Evolutionary conservation across 177 flowering plant genomes (phyloP).

Genomic region (Telopea speciosissima): DNA sequence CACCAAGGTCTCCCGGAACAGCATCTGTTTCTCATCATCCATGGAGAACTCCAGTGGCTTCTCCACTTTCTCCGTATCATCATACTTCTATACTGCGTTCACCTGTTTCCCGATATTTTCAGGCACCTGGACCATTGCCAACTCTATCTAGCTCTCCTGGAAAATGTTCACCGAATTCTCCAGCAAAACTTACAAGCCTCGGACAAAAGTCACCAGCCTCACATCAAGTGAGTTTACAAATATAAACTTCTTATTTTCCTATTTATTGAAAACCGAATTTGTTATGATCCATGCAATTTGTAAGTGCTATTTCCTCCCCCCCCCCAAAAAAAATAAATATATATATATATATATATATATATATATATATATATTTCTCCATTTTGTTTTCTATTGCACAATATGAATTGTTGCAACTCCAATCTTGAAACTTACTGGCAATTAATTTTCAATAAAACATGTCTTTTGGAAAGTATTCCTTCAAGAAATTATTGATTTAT

Average conservation of each 20-base stretch:
- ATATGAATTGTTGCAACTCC: background rate
- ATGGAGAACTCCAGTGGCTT: slow-evolving; percentile 23
- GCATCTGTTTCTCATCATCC: slow-evolving; percentile 15
- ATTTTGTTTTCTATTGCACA: background rate
- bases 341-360: too few relatives aligned
- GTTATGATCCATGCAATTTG: background rate
- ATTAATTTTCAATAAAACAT: too few relatives aligned
- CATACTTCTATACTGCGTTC: slow-evolving; percentile 30
- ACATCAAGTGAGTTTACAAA: slow-evolving; percentile 19
- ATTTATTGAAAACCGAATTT: background rate
- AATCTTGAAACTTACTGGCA: too few relatives aligned
- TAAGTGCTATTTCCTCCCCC: too few relatives aligned
- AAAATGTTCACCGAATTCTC: slow-evolving; percentile 20
- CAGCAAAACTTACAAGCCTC: slow-evolving; percentile 9
- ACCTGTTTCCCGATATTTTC: slow-evolving; percentile 32
- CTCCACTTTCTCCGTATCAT: slow-evolving; percentile 30
- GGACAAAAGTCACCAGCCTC: slow-evolving; percentile 22
- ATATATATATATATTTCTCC: background rate
- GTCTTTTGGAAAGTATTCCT: too few relatives aligned
- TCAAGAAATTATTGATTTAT: too few relatives aligned
- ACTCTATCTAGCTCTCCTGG: slow-evolving; percentile 23
- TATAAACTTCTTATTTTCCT: background rate
- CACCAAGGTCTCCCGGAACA: slow-evolving; percentile 25
- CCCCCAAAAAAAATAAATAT: too few relatives aligned
- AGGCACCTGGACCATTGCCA: slow-evolving; percentile 27